These are phyloP conservation scores for Blumeria hordei DNA, from an alignment of 2,329 filamentous ascomycete species.

Conservation along the genomic window DNA sequence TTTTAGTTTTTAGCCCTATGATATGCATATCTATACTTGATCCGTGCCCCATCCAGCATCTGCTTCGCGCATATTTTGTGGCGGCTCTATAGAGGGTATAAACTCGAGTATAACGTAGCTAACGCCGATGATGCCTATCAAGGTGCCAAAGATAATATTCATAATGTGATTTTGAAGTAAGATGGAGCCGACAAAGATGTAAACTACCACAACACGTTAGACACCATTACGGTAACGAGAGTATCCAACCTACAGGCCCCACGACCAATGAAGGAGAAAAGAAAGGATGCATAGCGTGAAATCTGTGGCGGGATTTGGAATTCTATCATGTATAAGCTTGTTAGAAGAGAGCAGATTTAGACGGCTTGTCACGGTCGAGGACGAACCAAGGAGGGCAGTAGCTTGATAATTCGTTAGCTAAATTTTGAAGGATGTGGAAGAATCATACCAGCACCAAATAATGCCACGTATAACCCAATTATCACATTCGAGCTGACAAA, in stretches of 20 bases:
- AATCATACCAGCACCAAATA: constrained; percentile 61
- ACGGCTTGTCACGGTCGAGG: not conserved
- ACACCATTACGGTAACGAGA: too few species aligned
- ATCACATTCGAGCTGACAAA: constrained; percentile 41
- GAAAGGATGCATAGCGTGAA: constrained; percentile 83
- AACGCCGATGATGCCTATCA: constrained; percentile 57
- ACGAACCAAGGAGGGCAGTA: constrained; percentile 37
- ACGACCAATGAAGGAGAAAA: constrained; percentile 92
- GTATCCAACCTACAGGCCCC: constrained; percentile 53
- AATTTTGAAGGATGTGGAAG: not conserved
- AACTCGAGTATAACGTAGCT: constrained; percentile 55
- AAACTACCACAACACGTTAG: constrained; percentile 33
- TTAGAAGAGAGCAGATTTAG: not conserved
- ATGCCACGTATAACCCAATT: constrained; percentile 64
- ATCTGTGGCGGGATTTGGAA: constrained; percentile 89
- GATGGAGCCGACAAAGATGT: constrained; percentile 81
- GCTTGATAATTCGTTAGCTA: constrained; percentile 20
- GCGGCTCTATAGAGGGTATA: constrained; percentile 48
- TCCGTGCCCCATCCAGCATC: constrained; percentile 15
- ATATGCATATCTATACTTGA: constrained; percentile 9
- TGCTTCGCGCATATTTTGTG: constrained; percentile 26
- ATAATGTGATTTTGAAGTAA: constrained; percentile 44
- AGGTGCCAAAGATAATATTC: constrained; percentile 50
- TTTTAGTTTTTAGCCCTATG: too few species aligned
- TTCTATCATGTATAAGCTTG: constrained; percentile 23